Evolutionary conservation across 2,329 filamentous ascomycete species (phyloP).

Genomic region (Geosmithia flava): DNA sequence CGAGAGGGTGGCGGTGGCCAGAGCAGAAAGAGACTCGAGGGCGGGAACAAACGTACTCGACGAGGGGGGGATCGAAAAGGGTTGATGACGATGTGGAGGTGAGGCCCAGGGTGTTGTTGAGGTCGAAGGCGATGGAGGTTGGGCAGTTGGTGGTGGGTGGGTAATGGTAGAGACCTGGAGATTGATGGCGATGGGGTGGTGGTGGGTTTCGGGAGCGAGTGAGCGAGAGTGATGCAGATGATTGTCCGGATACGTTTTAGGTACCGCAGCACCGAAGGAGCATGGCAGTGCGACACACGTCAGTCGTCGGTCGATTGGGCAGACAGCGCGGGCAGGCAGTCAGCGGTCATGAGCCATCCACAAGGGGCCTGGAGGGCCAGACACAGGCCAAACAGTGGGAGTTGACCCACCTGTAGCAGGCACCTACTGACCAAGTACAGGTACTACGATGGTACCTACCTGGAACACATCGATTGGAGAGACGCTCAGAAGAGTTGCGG

Average conservation of each 20-base stretch:
- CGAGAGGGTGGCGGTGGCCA: not conserved
- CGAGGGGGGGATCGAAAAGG: not conserved
- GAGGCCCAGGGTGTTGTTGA: not conserved
- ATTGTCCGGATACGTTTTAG: not conserved
- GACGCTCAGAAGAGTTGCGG: too few relatives aligned
- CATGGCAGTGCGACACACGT: not conserved
- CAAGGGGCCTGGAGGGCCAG: too few relatives aligned
- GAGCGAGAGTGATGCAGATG: not conserved
- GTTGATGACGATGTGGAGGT: not conserved
- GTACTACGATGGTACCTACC: too few relatives aligned
- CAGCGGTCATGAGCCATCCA: too few relatives aligned
- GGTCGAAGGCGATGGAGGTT: not conserved
- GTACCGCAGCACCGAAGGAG: not conserved
- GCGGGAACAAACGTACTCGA: not conserved
- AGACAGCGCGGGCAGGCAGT: not conserved
- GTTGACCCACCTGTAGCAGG: too few relatives aligned
- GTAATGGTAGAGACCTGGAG: not conserved
- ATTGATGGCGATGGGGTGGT: not conserved
- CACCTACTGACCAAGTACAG: too few relatives aligned
- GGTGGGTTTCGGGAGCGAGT: not conserved
- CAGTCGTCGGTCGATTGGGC: not conserved
- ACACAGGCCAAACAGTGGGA: too few relatives aligned
- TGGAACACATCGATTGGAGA: too few relatives aligned
- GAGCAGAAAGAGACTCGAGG: not conserved
- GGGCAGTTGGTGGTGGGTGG: not conserved